Percentiles rank a stretch among this genome's conserved stretches.
These are phyloP conservation scores for Conticribra guillardii DNA, from an alignment of 108 stramenopile species.

Conservation along the genomic window DNA sequence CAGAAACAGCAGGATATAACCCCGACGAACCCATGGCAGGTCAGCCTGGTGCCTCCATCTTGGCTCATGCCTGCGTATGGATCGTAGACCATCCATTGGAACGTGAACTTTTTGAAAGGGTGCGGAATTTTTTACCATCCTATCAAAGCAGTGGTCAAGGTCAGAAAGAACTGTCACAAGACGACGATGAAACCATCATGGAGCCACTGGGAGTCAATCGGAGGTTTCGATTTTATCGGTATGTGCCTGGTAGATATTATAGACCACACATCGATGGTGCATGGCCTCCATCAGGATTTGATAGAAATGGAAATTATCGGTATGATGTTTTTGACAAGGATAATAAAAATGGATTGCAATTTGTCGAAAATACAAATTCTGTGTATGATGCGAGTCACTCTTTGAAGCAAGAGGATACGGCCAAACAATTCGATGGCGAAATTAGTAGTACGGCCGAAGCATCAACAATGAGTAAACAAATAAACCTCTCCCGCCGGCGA, in stretches of 20 bases:
- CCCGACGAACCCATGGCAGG: slow-evolving; percentile 59
- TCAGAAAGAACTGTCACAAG: neutral
- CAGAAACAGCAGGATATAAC: slow-evolving; percentile 47
- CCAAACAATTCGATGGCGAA: neutral
- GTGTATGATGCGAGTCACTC: no score
- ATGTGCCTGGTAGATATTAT: slow-evolving; percentile 55
- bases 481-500: slow-evolving; percentile 1
- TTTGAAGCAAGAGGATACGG: neutral
- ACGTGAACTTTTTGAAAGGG: slow-evolving; percentile 24
- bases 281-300: slow-evolving; percentile 59
- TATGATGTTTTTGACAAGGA: slow-evolving; percentile 30
- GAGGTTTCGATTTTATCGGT: slow-evolving; percentile 67
- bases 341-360: slow-evolving; percentile 33
- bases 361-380: neutral
- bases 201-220: slow-evolving; percentile 54
- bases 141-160: slow-evolving; percentile 12
- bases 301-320: slow-evolving; percentile 43
- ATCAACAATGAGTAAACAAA: neutral
- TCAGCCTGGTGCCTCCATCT: slow-evolving; percentile 27
- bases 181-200: neutral
- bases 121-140: slow-evolving; percentile 22
- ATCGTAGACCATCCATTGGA: slow-evolving; percentile 33
- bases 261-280: slow-evolving; percentile 76
- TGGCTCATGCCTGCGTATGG: slow-evolving; percentile 40
- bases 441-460: neutral